These are phyloP conservation scores for Vitis hybrid DNA, from an alignment of 177 flowering plant species.

Conservation along the genomic window DNA sequence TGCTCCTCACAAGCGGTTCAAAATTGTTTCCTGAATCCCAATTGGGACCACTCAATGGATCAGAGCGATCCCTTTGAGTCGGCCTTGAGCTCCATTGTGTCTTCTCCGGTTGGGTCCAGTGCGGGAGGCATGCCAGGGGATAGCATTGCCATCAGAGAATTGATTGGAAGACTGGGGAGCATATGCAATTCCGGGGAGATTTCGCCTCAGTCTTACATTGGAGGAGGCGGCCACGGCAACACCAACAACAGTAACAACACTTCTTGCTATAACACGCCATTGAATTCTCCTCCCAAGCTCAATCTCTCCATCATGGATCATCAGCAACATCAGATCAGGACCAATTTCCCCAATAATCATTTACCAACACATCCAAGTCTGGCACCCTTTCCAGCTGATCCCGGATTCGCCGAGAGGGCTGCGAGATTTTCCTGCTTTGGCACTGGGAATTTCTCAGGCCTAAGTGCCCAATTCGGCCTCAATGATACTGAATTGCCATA, in stretches of 20 bases:
- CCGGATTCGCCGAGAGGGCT: conserved; percentile 42
- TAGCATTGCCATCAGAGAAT: conserved; percentile 28
- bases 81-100: conserved; percentile 42
- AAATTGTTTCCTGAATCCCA: conserved; percentile 21
- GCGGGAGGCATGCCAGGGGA: conserved; percentile 12
- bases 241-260: conserved; percentile 23
- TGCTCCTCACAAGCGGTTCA: conserved; percentile 12
- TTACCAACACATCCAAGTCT: conserved; percentile 17
- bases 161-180: conserved; percentile 37
- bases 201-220: conserved; percentile 29
- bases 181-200: conserved; percentile 33
- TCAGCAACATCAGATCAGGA: conserved; percentile 18
- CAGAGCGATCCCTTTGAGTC: conserved; percentile 43
- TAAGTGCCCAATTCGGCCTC: conserved; percentile 8
- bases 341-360: conserved; percentile 7
- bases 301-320: conserved; percentile 26
- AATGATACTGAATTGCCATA: conserved; percentile 13
- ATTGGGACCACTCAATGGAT: conserved; percentile 38
- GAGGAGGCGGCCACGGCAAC: not conserved
- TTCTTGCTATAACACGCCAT: conserved; percentile 42
- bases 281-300: conserved; percentile 45
- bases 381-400: conserved; percentile 31
- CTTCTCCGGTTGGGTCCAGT: conserved; percentile 31
- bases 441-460: conserved; percentile 12
- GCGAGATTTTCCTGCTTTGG: conserved; percentile 39